These are phyloP conservation scores for Skeletonema tropicum DNA, from an alignment of 108 stramenopile genomes.

Conservation along the genomic window DNA sequence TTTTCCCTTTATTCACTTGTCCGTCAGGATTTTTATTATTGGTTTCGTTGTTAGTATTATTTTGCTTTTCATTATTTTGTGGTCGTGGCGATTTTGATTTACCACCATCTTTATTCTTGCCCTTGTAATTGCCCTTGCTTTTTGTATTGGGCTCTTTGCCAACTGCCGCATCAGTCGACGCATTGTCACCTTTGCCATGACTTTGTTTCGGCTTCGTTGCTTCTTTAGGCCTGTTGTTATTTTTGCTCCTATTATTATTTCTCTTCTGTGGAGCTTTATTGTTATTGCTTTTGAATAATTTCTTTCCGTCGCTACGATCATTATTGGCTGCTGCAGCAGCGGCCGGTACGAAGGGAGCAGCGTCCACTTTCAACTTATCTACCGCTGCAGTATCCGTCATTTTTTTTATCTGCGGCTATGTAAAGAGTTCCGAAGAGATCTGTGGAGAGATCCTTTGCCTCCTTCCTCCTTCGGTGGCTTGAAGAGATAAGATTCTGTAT, in stretches of 20 bases:
- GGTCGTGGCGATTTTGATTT: background rate
- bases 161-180: background rate
- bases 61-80: background rate
- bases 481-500: too few relatives aligned
- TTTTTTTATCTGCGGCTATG: background rate
- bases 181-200: background rate
- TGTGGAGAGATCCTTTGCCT: too few relatives aligned
- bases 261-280: background rate
- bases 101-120: background rate
- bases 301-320: background rate
- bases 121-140: background rate
- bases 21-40: background rate
- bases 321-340: background rate
- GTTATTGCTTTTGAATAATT: background rate
- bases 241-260: background rate
- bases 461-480: too few relatives aligned
- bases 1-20: background rate
- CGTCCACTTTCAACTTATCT: background rate
- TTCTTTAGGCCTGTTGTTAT: background rate
- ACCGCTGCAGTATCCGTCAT: background rate
- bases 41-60: background rate
- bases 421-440: too few relatives aligned
- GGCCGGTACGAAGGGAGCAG: constrained; percentile 3
- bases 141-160: background rate
- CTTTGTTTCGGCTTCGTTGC: background rate